Percentiles rank a stretch among this genome's conserved stretches.
Evolutionary conservation across 345 rosid genomes (phyloP).

Genomic region (Turritis glabra): DNA sequence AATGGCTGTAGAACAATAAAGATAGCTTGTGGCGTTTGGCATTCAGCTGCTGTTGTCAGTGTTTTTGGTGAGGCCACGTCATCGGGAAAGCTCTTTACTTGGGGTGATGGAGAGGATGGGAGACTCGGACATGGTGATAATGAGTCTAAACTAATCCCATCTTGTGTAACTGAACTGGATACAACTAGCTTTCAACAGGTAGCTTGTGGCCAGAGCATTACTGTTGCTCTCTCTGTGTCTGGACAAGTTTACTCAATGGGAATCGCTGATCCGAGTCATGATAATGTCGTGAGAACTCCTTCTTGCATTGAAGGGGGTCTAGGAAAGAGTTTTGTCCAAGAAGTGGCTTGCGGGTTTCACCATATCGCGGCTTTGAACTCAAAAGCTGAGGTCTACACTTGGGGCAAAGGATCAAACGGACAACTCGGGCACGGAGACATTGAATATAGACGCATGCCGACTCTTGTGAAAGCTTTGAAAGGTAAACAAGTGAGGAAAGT

Average conservation of each 20-base stretch:
- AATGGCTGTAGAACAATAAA: conserved; percentile 48
- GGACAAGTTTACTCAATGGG: conserved; percentile 67
- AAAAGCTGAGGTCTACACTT: conserved; percentile 62
- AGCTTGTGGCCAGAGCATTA: conserved; percentile 64
- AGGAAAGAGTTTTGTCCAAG: conserved; percentile 49
- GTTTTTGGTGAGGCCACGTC: conserved; percentile 39
- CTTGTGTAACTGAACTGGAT: conserved; percentile 47
- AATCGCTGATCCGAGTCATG: conserved; percentile 48
- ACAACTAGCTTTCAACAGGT: conserved; percentile 55
- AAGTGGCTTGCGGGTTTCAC: conserved; percentile 60
- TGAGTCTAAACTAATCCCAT: conserved; percentile 54
- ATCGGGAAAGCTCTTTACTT: conserved; percentile 59
- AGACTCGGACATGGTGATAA: conserved; percentile 63
- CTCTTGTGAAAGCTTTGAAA: conserved; percentile 58
- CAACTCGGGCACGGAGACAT: conserved; percentile 63
- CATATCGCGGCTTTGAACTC: conserved; percentile 64
- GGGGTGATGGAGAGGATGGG: conserved; percentile 71
- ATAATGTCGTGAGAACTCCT: conserved; percentile 49
- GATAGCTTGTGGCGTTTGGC: conserved; percentile 68
- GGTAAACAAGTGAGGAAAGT: conserved; percentile 60
- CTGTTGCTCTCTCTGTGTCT: conserved; percentile 49
- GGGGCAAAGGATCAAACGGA: conserved; percentile 71
- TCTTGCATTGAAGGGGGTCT: conserved; percentile 50
- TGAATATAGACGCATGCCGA: conserved; percentile 45
- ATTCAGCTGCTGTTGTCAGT: conserved; percentile 65